A percentile compares a stretch with the other conserved stretches of the same genome.
Conservation (phyloP, 306 rosid genomes). For the Urtica urens region DNA sequence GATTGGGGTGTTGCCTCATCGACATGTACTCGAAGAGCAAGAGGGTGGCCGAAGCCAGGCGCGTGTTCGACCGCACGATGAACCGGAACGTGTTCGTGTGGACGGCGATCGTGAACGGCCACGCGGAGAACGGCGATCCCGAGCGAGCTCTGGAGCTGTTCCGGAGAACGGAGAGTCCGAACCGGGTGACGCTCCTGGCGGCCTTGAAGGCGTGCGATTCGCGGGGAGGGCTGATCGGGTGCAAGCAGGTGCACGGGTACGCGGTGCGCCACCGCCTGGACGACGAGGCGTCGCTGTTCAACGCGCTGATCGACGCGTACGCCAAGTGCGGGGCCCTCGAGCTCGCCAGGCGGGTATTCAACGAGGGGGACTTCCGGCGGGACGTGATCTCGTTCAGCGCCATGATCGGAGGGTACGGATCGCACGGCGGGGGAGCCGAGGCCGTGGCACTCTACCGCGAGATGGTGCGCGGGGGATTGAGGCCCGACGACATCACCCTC, state of each 20-base stretch:
- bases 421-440: slow-evolving; percentile 64
- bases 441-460: slow-evolving; percentile 41
- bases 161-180: slow-evolving; percentile 61
- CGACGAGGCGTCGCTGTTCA: slow-evolving; percentile 34
- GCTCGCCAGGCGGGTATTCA: slow-evolving; percentile 44
- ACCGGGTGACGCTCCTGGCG: slow-evolving; percentile 53
- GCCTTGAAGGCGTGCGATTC: slow-evolving; percentile 59
- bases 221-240: slow-evolving; percentile 40
- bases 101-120: slow-evolving; percentile 68
- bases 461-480: slow-evolving; percentile 45
- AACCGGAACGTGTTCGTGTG: slow-evolving; percentile 51
- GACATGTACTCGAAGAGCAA: slow-evolving; percentile 65
- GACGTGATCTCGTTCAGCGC: slow-evolving; percentile 71
- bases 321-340: slow-evolving; percentile 70
- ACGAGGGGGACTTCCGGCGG: slow-evolving; percentile 30
- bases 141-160: slow-evolving; percentile 47
- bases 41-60: slow-evolving; percentile 30
- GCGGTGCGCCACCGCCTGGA: slow-evolving; percentile 37
- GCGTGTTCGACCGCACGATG: slow-evolving; percentile 54
- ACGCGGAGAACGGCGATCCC: slow-evolving; percentile 39
- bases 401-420: slow-evolving; percentile 62
- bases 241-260: slow-evolving; percentile 63
- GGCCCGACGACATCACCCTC: slow-evolving; percentile 59
- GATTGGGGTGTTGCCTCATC: slow-evolving; percentile 66
- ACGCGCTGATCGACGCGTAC: slow-evolving; percentile 72